Base-by-base conservation (phyloP, 805 yeast species). In the Kockiozyma suomiensis region DNA sequence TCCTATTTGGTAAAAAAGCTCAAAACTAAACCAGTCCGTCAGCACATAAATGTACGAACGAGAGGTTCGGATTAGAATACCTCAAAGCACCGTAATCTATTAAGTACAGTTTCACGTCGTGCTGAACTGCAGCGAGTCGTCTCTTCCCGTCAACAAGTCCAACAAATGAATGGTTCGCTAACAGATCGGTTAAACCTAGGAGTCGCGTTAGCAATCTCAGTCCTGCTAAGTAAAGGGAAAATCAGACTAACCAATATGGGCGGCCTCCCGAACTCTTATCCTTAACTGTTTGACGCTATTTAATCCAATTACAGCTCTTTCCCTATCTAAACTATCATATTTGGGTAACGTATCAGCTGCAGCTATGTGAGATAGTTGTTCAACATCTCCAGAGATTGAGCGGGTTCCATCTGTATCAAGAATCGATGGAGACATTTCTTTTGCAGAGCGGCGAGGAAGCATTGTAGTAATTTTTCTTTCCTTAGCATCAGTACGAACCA, bases 51-150 rank as follows among this genome's bases (percentile, higher is more conserved):
- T 10, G 15, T 30, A n/a, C 3, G 8, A 32, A 10, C 23, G 45
- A 6, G 5, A 15, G 19, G n/a, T 30, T 10, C 23, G n/a, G 47
- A 46, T 1, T 3, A 15, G n/a, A 21, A 12, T 45, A 59, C 63
- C 86, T 77, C 0, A 89, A 70, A 0, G 88, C 79, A 0, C 86
- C 90, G 72, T 90, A 94, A 72, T 93, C 97, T 19, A 93, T 84
- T 25, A 94, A 73, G 70, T 81, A 87, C 13, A 94, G 76, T 59
- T 85, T 84, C 7, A 91, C 87, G 67, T 87, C 97, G 70, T 85
- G 82, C 71, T 94, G 99, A 46, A 93, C 78, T n/a, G 96, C 87
- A 13, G 88, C 85, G 21, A 93, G 75, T 46, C 97, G 76, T 62
- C 83, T 81, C 12, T 74, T 70, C 10, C 81, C 81, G 70, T 93